Base-by-base conservation (phyloP, 2,329 filamentous ascomycete genomes). In the Ophiocordyceps camponoti-floridani region DNA sequence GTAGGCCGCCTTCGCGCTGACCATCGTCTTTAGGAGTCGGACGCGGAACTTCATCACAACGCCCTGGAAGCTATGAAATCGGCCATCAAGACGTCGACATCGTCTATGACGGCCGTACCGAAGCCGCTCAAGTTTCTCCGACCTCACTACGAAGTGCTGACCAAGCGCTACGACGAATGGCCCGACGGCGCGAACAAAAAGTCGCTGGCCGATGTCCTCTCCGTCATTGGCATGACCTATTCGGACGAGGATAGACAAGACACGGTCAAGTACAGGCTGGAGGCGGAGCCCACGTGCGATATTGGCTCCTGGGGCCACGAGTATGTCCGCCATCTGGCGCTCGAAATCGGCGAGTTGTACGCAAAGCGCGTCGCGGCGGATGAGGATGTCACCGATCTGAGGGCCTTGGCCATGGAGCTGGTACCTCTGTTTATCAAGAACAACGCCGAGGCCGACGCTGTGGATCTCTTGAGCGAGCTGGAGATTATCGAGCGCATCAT, bases 21-120 rank as follows among this genome's bases (percentile, higher is more conserved):
- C 13, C 13, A 16, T 12, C 5, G 11, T 40, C 41, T 48, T 3
- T 57, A 94, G 85, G 91, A 96, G 69, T 73, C 82, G 52, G 84
- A 96, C 66, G 73, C 75, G 52, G 79, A 78, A 47, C 82, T 96
- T 53, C 95, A 96, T 70, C 89, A 88, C 62, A 77, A 88, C 47
- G 84, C 91, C 45, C 72, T 98, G 53, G 88, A 96, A 64, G 83
- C 87, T 53, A 95, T 98, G 78, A 96, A 95, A 71, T 86, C 81
- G 57, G 93, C 86, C 60, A 98, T 98, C 72, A 96, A 95, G 72
- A 98, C 91, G 46, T 94, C 91, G 48, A 98, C 91, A 52, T 96
- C 88, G 47, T 98, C 93, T 41, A 98, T 98, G 91, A 98, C 91
- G 43, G 91, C 91, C 48, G 91, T 98, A 49, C 91, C 93, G 23